Conservation (phyloP, 2,329 filamentous ascomycete genomes). For the Elsinoe necatrix region DNA sequence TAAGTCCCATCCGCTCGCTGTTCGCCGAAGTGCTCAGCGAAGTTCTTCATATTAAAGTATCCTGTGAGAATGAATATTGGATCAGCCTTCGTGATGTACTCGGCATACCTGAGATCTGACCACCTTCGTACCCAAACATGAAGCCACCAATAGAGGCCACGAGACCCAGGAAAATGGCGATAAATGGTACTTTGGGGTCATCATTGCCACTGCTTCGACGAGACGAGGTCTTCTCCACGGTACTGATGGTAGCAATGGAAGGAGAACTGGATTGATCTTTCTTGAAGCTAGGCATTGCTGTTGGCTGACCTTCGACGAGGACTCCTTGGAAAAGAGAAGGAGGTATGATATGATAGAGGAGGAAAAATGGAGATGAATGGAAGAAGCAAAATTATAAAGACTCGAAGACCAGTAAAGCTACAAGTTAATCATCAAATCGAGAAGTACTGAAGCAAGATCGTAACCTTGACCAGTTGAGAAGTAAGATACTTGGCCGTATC, state of each 20-base stretch:
- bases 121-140: slow-evolving; percentile 57
- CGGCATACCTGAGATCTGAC: slow-evolving; percentile 42
- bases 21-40: slow-evolving; percentile 49
- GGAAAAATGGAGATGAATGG: neutral
- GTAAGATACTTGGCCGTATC: neutral
- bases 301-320: neutral
- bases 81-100: slow-evolving; percentile 14
- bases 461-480: too few relatives aligned
- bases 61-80: slow-evolving; percentile 20
- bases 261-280: neutral
- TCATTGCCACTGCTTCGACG: slow-evolving; percentile 17
- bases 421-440: neutral
- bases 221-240: slow-evolving; percentile 26
- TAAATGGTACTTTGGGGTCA: slow-evolving; percentile 27
- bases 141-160: slow-evolving; percentile 53
- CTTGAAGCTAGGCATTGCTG: neutral
- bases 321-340: neutral
- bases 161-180: slow-evolving; percentile 45
- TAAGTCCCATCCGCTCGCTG: slow-evolving; percentile 33
- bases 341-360: neutral
- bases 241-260: slow-evolving; percentile 21
- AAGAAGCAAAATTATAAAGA: neutral
- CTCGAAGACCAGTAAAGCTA: neutral
- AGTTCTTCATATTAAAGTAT: slow-evolving; percentile 41
- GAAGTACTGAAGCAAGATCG: too few relatives aligned